These are phyloP conservation scores for Penicillium sp. DNA, from an alignment of 2,329 filamentous ascomycete genomes.

Conservation along the genomic window DNA sequence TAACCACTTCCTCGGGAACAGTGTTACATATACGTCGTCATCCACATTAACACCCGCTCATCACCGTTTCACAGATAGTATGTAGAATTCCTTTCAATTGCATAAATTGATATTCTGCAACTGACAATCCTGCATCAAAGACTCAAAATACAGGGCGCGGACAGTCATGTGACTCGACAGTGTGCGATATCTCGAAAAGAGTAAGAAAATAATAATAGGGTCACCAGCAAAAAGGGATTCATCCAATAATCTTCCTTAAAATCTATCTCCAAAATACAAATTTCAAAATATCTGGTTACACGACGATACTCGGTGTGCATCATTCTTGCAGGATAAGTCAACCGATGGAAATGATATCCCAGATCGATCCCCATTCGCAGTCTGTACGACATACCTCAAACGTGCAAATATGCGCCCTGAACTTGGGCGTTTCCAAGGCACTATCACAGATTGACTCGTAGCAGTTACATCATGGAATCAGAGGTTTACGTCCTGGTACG, in stretches of 20 bases:
- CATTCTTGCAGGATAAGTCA: not conserved
- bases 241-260: not conserved
- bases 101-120: not conserved
- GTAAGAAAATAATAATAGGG: not conserved
- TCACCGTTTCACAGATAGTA: not conserved
- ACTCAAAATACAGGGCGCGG: not conserved
- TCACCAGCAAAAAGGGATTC: not conserved
- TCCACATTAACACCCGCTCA: not conserved
- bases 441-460: not conserved
- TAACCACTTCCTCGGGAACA: not conserved
- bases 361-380: too few relatives aligned
- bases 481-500: not conserved
- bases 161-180: not conserved
- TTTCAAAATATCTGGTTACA: not conserved
- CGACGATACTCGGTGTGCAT: not conserved
- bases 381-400: not conserved
- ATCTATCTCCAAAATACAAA: not conserved
- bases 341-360: not conserved
- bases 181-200: not conserved
- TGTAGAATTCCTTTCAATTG: not conserved
- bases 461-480: not conserved
- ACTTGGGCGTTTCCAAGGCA: not conserved
- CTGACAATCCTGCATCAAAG: not conserved
- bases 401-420: not conserved
- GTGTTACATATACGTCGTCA: not conserved